These are phyloP conservation scores for Backusella luteola DNA, from an alignment of 192 early-diverging fungal species.

Conservation along the genomic window DNA sequence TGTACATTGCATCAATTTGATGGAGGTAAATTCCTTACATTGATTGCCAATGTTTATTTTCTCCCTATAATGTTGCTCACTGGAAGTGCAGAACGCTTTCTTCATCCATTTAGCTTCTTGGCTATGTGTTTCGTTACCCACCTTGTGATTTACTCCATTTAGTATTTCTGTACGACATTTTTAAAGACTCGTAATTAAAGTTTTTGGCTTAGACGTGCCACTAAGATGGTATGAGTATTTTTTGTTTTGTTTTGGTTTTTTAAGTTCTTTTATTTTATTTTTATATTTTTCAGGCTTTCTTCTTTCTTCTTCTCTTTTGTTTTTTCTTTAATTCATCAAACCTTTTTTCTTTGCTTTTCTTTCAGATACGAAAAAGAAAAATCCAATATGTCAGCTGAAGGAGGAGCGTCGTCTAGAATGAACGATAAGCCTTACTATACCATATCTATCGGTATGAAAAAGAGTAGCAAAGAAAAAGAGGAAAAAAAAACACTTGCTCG, in stretches of 20 bases:
- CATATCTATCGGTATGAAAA: neutral
- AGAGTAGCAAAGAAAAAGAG: neutral
- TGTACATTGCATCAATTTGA: neutral
- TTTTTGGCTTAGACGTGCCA: neutral
- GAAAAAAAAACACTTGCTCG: neutral
- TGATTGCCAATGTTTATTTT: neutral
- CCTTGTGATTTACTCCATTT: slow-evolving; percentile 2
- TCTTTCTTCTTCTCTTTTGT: neutral
- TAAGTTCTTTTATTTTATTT: neutral
- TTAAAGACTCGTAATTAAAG: neutral
- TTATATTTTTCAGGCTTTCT: neutral
- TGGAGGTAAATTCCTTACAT: neutral
- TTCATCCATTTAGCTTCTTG: neutral
- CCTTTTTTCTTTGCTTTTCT: neutral
- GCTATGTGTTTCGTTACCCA: neutral
- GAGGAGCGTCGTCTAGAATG: neutral
- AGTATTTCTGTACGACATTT: neutral
- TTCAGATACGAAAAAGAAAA: neutral
- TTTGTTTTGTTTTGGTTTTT: neutral
- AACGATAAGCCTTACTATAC: neutral
- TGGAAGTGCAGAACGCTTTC: neutral
- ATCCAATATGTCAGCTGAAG: neutral
- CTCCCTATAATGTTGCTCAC: neutral
- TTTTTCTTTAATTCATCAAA: neutral
- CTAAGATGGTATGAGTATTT: neutral